Base-by-base conservation (phyloP, 2,329 filamentous ascomycete genomes). In the Tetracladium maxilliforme region DNA sequence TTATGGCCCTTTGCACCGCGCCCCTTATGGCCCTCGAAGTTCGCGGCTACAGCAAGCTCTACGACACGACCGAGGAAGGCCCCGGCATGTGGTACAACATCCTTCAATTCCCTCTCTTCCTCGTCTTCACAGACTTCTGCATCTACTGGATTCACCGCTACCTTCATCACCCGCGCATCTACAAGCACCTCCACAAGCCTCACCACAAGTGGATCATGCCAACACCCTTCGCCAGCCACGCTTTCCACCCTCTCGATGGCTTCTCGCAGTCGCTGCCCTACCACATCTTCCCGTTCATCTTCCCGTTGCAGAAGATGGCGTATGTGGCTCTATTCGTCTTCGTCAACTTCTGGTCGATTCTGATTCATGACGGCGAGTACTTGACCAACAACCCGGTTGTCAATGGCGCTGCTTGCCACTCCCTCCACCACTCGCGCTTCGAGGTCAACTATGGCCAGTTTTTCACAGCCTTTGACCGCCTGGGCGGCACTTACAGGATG, bases 131-230 rank as follows among this genome's bases (percentile, higher is more conserved):
- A 56, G 84, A 93, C 54, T 77, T 77, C 50, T 73, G 65, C 56
- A 86, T 93, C 57, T 92, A 93, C 64, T 82, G 78, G 66, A 87
- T 92, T 42, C 84, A 92, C 58, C 77, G 84, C 29, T 77, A 70
- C 29, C 65, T 92, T 33, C 84, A 93, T 54, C 75, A 84, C 52
- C 80, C 80, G 10, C 45, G 54, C 23, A 48, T 90, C 39, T 95
- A 95, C 69, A 92, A 86, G 61, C 61, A 62, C 37, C 64, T 94
- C 24, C 87, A 95, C 69, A 95, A 95, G 70, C 77, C 84, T 37
- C 87, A 95, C 56, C 87, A 95, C 72, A 94, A 93, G 61, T 95
- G 87, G 87, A 94, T 95, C 54, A 92, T 94, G 82, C 87, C 87
- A 4, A 92, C 83, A 4, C 87, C 87, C 1, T 94, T 71, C 49